Percentiles rank a stretch among this genome's conserved stretches.
phyloP scores from a whole-genome alignment of 495 filamentous ascomycete genomes.

The Tuber borchii region DNA sequence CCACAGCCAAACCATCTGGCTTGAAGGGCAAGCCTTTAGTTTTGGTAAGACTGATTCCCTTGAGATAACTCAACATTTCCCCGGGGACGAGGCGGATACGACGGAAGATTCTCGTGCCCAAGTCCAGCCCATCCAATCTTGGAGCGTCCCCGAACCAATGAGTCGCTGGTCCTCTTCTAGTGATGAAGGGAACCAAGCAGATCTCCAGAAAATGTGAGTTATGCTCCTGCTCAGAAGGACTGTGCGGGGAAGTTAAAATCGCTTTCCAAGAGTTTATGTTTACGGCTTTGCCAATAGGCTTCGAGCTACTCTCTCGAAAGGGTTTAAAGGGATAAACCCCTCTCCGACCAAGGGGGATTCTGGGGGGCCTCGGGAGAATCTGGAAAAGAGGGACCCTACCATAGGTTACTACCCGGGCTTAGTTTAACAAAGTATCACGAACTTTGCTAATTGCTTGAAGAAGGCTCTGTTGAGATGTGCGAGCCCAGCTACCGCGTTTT shows the following conservation, averaged over 20 bases:
- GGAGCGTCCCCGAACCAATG: neutral
- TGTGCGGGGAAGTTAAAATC: neutral
- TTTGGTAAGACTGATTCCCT: neutral
- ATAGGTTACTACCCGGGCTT: neutral
- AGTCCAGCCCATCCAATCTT: neutral
- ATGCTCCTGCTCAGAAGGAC: neutral
- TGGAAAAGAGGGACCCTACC: neutral
- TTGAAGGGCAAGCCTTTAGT: neutral
- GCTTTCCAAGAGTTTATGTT: neutral
- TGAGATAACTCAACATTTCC: neutral
- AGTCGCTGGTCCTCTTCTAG: constrained; percentile 3
- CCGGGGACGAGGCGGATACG: neutral
- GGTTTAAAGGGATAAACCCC: neutral
- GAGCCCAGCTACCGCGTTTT: constrained; percentile 9
- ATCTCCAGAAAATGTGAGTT: neutral
- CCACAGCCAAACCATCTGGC: neutral
- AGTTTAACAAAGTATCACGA: neutral
- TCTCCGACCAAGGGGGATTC: neutral
- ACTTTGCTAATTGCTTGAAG: neutral
- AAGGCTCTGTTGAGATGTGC: neutral
- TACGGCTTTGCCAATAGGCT: neutral
- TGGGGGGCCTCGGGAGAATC: neutral
- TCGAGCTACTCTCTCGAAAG: neutral
- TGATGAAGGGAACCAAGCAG: neutral
- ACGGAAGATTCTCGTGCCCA: neutral